These are phyloP conservation scores for Hyaloscypha hepaticicola DNA, from an alignment of 495 filamentous ascomycete genomes.

Conservation along the genomic window DNA sequence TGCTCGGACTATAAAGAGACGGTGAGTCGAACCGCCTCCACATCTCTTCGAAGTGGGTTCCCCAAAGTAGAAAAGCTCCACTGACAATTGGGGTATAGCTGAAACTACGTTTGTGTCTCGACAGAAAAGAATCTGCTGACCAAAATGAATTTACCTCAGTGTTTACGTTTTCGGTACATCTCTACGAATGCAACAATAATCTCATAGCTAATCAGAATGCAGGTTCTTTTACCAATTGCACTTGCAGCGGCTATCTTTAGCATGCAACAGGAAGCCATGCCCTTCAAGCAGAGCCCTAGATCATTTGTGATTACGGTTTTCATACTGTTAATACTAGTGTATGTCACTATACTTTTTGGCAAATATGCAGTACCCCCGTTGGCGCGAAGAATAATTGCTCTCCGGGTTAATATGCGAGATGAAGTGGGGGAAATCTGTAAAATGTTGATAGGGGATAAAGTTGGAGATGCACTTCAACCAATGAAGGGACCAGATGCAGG, in stretches of 20 bases:
- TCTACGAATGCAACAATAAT: not conserved
- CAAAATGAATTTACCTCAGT: not conserved
- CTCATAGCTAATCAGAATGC: not conserved
- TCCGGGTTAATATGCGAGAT: too few relatives aligned
- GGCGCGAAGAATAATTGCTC: too few relatives aligned
- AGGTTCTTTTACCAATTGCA: conserved; percentile 11
- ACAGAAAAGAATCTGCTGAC: conserved; percentile 1
- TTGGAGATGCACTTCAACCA: too few relatives aligned
- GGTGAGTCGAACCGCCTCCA: not conserved
- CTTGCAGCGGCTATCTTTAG: conserved; percentile 13
- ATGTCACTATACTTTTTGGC: not conserved
- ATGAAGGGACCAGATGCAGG: too few relatives aligned
- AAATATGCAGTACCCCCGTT: not conserved
- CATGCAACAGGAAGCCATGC: conserved; percentile 9
- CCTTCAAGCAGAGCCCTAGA: conserved; percentile 6
- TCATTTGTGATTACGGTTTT: conserved; percentile 7
- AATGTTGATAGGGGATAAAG: too few relatives aligned
- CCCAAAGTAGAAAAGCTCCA: not conserved
- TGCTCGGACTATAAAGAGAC: conserved; percentile 1
- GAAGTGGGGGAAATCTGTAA: too few relatives aligned
- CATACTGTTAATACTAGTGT: conserved; percentile 5
- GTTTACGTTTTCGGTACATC: not conserved
- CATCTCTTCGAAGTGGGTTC: not conserved
- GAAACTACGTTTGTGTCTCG: conserved; percentile 5
- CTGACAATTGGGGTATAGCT: conserved; percentile 6